These are phyloP conservation scores for Puya raimondii DNA, from an alignment of 176 grass and related monocot genomes.

Conservation along the genomic window DNA sequence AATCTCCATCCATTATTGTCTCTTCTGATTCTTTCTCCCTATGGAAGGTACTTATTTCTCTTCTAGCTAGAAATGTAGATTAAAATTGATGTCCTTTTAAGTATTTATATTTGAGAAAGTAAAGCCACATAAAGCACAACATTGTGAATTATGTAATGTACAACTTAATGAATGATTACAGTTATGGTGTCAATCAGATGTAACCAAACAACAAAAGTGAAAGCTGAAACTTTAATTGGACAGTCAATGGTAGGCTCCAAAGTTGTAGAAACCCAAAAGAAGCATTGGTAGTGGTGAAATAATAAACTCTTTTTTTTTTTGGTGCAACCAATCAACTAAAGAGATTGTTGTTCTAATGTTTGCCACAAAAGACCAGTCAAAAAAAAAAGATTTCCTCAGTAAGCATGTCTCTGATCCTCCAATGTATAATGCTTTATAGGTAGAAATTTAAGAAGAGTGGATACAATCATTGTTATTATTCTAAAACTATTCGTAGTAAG, in stretches of 20 bases:
- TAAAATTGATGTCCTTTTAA: too few relatives aligned
- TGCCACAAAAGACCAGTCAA: neutral
- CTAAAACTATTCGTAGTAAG: too few relatives aligned
- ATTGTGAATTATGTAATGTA: neutral
- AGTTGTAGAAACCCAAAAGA: slow-evolving; percentile 61
- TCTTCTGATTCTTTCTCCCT: too few relatives aligned
- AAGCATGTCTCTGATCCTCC: slow-evolving; percentile 32
- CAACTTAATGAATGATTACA: neutral
- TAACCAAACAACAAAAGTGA: neutral
- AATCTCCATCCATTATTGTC: too few relatives aligned
- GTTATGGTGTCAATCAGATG: neutral
- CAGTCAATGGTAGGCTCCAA: slow-evolving; percentile 72
- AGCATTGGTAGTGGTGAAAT: slow-evolving; percentile 27
- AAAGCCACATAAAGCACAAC: neutral
- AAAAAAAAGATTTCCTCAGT: slow-evolving; percentile 10
- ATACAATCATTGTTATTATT: neutral
- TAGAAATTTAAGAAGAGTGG: neutral
- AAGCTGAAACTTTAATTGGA: slow-evolving; percentile 31
- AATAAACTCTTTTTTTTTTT: slow-evolving; percentile 51
- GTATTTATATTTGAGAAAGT: neutral
- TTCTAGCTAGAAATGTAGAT: too few relatives aligned
- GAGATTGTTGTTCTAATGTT: slow-evolving; percentile 36
- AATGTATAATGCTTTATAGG: slow-evolving; percentile 35
- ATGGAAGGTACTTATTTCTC: too few relatives aligned
- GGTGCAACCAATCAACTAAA: slow-evolving; percentile 34